Base-by-base conservation (phyloP, 2,329 filamentous ascomycete species). In the Diplodia mutila region DNA sequence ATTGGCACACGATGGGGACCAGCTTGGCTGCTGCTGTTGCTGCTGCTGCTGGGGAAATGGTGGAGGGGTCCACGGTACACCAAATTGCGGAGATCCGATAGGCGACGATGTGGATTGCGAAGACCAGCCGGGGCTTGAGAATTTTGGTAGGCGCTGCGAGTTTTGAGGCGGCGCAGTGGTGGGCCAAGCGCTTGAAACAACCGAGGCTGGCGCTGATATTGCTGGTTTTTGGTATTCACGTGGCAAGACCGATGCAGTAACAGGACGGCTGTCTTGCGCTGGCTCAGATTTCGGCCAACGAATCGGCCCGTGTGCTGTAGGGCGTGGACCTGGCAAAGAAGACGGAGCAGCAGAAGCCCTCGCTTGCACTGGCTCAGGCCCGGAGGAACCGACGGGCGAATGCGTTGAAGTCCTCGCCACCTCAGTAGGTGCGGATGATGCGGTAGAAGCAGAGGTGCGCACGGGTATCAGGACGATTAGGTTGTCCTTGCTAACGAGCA, bases 1-100 rank as follows among this genome's bases (percentile, higher is more conserved):
- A 21, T 68, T 63, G 53, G 69, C 71, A 23, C 68, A 51, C 21
- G 27, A 29, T 7, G 57, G 16, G 18, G 9, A 4, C 7, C 9
- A 4, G 23, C 11, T 34, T 25, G 14, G 27, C n/a, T 27, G 21
- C 16, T 23, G 37, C 34, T 9, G 52, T 39, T 25, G 12, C 7
- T 29, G 23, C 8, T 61, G 57, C 16, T 51, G 23, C 4, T 48
- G 39, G 14, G 16, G 25, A 14, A 42, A 3, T 5, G 39, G 39
- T 7, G 34, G 11, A 37, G 39, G 39, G 46, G 25, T 18, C 18
- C 27, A 29, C 9, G 57, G n/a, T 9, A 27, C 11, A 18, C 32
- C 37, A 25, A 25, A 3, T 3, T 9, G 14, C n/a, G 55, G 12
- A 23, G 37, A 46, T 29, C 34, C 14, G 14, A 34, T 14, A n/a